A percentile compares a stretch with the other conserved stretches of the same genome.
Evolutionary conservation across 1,284 basidiomycete species (phyloP).

Genomic region (Cryptococcus sp.): DNA sequence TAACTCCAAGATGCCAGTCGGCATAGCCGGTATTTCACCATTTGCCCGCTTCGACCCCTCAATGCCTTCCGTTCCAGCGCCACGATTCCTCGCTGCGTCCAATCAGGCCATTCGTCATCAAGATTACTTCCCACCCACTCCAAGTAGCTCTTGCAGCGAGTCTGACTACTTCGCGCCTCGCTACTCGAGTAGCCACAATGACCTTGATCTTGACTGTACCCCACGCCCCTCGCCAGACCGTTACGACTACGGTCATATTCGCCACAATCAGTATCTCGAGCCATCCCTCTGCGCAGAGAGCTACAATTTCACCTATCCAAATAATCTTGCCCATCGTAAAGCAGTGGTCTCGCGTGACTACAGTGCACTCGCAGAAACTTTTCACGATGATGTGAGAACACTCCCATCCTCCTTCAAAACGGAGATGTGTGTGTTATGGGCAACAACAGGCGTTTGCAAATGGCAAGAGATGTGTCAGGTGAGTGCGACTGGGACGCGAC

Average conservation of each 20-base stretch:
- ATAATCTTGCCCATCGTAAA: too few species aligned
- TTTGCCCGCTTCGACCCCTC: conserved; percentile 1
- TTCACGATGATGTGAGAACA: too few species aligned
- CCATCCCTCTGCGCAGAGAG: too few species aligned
- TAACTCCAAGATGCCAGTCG: conserved; percentile 7
- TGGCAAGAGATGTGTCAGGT: conserved; percentile 20
- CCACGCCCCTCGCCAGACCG: conserved; percentile 6
- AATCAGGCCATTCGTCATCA: not conserved
- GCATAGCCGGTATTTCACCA: conserved; percentile 7
- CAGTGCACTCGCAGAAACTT: too few species aligned
- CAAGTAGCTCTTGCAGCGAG: conserved; percentile 2
- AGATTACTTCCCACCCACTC: not conserved
- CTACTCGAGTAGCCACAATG: not conserved
- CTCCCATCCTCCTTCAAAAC: conserved; percentile 7
- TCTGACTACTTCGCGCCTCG: conserved; percentile 3
- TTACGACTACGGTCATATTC: not conserved
- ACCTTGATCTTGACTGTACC: conserved; percentile 1
- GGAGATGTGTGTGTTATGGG: conserved; percentile 17
- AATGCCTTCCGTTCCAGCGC: conserved; percentile 1
- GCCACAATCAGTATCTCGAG: too few species aligned
- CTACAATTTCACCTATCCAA: conserved; percentile 2
- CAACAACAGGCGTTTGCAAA: conserved; percentile 12
- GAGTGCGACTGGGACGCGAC: not conserved
- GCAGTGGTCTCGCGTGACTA: too few species aligned
- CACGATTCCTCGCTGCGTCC: conserved; percentile 3